Base-by-base conservation (phyloP, 2,329 filamentous ascomycete species). In the Diplodia scrobiculata region DNA sequence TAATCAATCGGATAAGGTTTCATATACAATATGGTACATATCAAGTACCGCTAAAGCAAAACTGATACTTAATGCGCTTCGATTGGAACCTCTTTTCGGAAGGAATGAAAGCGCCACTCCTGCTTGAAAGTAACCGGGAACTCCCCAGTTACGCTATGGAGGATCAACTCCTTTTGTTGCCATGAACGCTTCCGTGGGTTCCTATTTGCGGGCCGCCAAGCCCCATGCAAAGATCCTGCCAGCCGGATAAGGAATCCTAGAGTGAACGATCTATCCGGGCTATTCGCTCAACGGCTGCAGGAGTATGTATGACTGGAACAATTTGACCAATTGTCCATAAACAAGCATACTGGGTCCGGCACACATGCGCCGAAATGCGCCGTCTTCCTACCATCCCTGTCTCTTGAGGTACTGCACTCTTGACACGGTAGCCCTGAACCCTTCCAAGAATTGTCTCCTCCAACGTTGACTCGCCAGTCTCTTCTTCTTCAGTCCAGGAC, bases 401-500 rank as follows among this genome's bases (percentile, higher is more conserved):
- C 81, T 85, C 71, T 86, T 89, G 79, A 96, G 81, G 75, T 90
- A 84, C 73, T 84, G 81, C 5, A 92, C 90, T 70, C 90, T 82
- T 48, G 72, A 75, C 7, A 91, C 84, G 11, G 87, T 85, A 5
- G 84, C 83, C 75, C 81, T 83, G 78, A 95, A 93, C 3, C 87
- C 89, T 36, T 76, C 75, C 81, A 86, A 87, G 78, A 94, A 95
- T 67, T 86, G 84, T 69, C 71, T 79, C 75, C 86, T 83, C 89
- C 90, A 92, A 68, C 91, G 82, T 81, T 89, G 82, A 67, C 85
- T 87, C 76, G 80, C 82, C 71, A 92, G 78, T 72, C 91, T 84
- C 86, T 95, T 96, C 77, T 88, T 84, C 84, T 90, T 92, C 72
- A 91, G 72, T 1, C 91, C 91, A 0, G 84, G 84, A 54, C 91